Conservation (phyloP, 441 rosid genomes). For the Populus hybrid region DNA sequence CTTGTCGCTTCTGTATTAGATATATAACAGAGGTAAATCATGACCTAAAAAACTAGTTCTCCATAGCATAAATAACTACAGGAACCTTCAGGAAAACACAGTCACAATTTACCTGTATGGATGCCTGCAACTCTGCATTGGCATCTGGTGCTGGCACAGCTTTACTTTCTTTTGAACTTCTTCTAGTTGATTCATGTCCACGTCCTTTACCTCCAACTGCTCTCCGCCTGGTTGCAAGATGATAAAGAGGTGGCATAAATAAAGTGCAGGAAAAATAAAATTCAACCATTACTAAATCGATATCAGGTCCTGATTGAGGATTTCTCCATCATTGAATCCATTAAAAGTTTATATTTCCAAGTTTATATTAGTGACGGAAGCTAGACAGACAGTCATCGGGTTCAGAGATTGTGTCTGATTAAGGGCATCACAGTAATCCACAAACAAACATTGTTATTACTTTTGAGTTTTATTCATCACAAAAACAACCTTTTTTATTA, state of each 20-base stretch:
- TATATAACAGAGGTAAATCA: background rate
- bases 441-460: background rate
- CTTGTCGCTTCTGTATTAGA: slow-evolving; percentile 43
- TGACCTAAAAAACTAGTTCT: background rate
- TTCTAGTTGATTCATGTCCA: slow-evolving; percentile 37
- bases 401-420: background rate
- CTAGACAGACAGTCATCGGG: background rate
- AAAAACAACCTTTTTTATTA: background rate
- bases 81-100: background rate
- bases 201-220: slow-evolving; percentile 39
- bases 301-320: background rate
- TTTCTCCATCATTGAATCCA: background rate
- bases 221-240: slow-evolving; percentile 43
- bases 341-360: background rate
- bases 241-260: slow-evolving; percentile 3
- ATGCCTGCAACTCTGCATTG: slow-evolving; percentile 60
- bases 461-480: background rate
- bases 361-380: background rate
- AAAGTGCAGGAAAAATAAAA: background rate
- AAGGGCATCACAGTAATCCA: background rate
- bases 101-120: slow-evolving; percentile 46
- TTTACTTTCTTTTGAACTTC: slow-evolving; percentile 40
- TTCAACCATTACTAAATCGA: background rate
- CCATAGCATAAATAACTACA: background rate
- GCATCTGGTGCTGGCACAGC: slow-evolving; percentile 64